A percentile compares a stretch with the other conserved stretches of the same genome.
Evolutionary conservation across 805 yeast genomes (phyloP).

Genomic region (Starmerella apicola): DNA sequence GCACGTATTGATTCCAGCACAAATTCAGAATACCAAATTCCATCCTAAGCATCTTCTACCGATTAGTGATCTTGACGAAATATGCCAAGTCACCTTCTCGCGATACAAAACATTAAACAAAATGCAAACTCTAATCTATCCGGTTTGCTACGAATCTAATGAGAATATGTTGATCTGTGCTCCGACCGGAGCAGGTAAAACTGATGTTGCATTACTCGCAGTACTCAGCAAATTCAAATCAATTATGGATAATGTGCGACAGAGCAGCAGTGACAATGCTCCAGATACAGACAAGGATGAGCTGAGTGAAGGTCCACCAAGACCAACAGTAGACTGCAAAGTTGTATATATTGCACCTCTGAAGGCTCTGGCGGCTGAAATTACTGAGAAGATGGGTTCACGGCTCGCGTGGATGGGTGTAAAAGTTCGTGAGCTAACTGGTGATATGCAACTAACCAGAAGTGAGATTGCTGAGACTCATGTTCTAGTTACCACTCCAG

Average conservation of each 20-base stretch:
- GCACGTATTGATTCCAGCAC: slow-evolving; percentile 70
- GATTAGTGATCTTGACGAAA: slow-evolving; percentile 52
- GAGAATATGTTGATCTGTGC: slow-evolving; percentile 96
- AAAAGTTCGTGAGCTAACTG: slow-evolving; percentile 77
- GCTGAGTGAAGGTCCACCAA: slow-evolving; percentile 60
- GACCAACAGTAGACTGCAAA: too few species aligned
- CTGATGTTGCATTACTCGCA: slow-evolving; percentile 79
- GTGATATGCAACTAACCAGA: slow-evolving; percentile 85
- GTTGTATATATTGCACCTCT: slow-evolving; percentile 87
- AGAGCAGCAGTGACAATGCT: background rate
- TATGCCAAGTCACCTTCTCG: slow-evolving; percentile 75
- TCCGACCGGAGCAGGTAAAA: slow-evolving; percentile 97
- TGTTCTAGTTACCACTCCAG: slow-evolving; percentile 87
- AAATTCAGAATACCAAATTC: slow-evolving; percentile 29
- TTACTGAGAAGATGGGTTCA: slow-evolving; percentile 74
- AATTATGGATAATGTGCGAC: slow-evolving; percentile 30
- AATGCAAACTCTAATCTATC: slow-evolving; percentile 82
- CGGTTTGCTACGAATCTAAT: slow-evolving; percentile 83
- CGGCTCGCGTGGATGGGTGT: slow-evolving; percentile 78
- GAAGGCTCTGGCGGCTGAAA: slow-evolving; percentile 92
- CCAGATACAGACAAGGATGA: slow-evolving; percentile 35
- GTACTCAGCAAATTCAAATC: slow-evolving; percentile 59
- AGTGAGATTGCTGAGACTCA: slow-evolving; percentile 73
- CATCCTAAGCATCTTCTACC: slow-evolving; percentile 37
- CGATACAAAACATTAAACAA: slow-evolving; percentile 67